Base-by-base conservation (phyloP, 345 rosid genomes). In the Brassica carinata region DNA sequence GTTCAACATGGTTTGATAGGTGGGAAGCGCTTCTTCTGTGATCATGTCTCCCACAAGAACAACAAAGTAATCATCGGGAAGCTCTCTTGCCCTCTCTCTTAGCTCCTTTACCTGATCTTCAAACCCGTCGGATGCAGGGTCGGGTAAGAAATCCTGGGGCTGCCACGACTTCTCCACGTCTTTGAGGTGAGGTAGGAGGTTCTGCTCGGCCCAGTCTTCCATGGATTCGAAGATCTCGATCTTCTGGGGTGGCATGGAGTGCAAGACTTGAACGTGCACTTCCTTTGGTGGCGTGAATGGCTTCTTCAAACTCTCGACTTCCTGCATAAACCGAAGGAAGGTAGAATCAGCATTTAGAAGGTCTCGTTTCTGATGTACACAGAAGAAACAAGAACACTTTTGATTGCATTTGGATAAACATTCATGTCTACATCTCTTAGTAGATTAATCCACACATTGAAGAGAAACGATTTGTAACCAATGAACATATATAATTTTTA, bases 151-250 rank as follows among this genome's bases (percentile, higher is more conserved):
- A 82, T 92, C 97, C 77, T 91, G 94, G 29, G 98, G 94, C 64
- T 93, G 98, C 99, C 99, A 93, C 27, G 93, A 88, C 48, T 96
- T 90, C 86, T 93, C 97, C 7, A 96, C 99, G 4, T 93, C 92
- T 79, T 90, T 96, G 72, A 96, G 92, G 74, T 83, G 88, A 71
- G 78, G 63, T 76, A 96, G 79, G 19, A 96, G 80, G 82, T 91
- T 89, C 68, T 89, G 3, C 85, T 88, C 94, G 1, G 97, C 99
- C 98, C 99, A 96, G 17, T 18, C 83, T 79, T 93, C 99, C 87
- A 96, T 8, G 2, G 98, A 96, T 77, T 92, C 88, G 51, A 96
- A 93, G 75, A 90, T 91, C 81, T 95, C 99, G 23, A 93, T 83
- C 92, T 95, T 93, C 36, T 95, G 91, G 5, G 94, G 91, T 29